A percentile compares a stretch with the other conserved stretches of the same genome.
Evolutionary conservation across 2,329 filamentous ascomycete species (phyloP).

Genomic region (Pezicula neosporulosa): DNA sequence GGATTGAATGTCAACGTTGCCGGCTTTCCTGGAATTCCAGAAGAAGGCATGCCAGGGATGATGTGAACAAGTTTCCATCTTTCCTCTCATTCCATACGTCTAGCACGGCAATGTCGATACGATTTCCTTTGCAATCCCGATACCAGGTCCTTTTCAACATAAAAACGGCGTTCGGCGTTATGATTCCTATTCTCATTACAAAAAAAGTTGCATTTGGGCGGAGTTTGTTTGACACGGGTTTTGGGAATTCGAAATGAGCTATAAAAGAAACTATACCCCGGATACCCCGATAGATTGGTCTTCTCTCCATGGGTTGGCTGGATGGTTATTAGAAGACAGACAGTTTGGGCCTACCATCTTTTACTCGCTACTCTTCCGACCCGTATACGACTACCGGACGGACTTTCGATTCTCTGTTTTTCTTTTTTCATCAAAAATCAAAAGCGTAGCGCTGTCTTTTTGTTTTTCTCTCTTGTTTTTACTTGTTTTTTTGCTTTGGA

Average conservation of each 20-base stretch:
- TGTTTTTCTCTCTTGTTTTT: background rate
- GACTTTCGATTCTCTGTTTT: background rate
- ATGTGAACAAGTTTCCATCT: constrained; percentile 1
- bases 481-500: background rate
- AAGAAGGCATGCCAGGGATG: constrained; percentile 39
- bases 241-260: background rate
- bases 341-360: background rate
- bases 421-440: background rate
- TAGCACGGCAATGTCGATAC: background rate
- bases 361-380: background rate
- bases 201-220: background rate
- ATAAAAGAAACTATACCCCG: background rate
- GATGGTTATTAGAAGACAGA: background rate
- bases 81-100: background rate
- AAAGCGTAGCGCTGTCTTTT: background rate
- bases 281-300: constrained; percentile 1
- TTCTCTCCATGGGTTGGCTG: background rate
- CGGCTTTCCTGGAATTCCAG: constrained; percentile 53
- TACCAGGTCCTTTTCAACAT: background rate
- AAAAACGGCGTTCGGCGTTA: background rate
- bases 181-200: background rate
- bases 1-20: constrained; percentile 25
- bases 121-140: background rate
- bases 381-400: background rate
- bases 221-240: background rate